Evolutionary conservation across 805 yeast genomes (phyloP), one percentile per base, ranked within the genome.

Genomic region (Wickerhamiella azyma): DNA sequence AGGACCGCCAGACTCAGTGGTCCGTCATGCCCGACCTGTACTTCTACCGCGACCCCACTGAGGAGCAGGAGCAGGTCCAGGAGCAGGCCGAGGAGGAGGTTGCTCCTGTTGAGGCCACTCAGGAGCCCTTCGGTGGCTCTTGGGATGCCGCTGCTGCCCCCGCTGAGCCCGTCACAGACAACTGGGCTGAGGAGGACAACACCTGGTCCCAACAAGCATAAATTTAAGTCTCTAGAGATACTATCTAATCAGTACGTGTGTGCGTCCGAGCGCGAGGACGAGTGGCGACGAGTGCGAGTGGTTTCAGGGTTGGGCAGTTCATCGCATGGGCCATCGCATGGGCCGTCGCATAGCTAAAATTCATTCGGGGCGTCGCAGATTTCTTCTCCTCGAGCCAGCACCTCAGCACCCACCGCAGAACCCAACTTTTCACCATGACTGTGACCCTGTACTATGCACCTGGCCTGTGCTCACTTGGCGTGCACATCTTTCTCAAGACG

Each of bases 11-110:
- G 61, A 85, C 92, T 72, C 81, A 83, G 71, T 92, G 99, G 99
- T 75, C 94, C 62, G 92, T 92, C 69, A 92, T 92, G 98, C 97
- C 97, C 72, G 99, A 92, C 77, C 81, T 92, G 72, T 92, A 88
- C 88, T 92, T 92, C 88, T 92, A 92, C 96, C 92, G 99, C 81
- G 96, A 92, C 77, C 98, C 99, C 68, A 97, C 89, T 78, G 99
- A 92, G 76, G 82, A 83, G 72, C 95, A 85, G 75, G 71, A 70
- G 65, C 76, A 77, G 63, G 77, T 73, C 61, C 74, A 71, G 58
- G 77, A 74, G 62, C 70, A 68, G 55, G 80, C 72, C 62, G 78
- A 72, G 58, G 81, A 72, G 66, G 76, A 71, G 64, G 74, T 74
- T 55, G 76, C 70, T 62, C 80, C 70, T 62, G 85, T 78, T 60